These are phyloP conservation scores for Ormosia emarginata DNA, from an alignment of 306 rosid species.

Conservation along the genomic window DNA sequence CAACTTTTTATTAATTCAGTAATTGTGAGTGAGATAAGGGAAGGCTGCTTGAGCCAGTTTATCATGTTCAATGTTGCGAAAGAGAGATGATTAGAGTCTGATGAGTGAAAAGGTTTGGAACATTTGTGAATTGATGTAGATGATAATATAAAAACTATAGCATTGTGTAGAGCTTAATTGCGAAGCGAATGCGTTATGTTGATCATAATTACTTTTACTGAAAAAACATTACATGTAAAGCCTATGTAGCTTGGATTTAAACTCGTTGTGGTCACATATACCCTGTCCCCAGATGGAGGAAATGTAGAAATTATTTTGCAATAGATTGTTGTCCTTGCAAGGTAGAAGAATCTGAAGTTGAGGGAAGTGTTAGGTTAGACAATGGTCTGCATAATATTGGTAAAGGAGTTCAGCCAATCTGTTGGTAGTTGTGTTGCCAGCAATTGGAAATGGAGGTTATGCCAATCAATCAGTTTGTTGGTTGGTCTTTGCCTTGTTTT, in stretches of 20 bases:
- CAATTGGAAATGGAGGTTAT: not conserved
- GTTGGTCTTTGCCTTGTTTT: not conserved
- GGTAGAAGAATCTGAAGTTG: not conserved
- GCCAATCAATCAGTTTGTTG: not conserved
- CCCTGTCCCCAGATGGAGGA: not conserved
- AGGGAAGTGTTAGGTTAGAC: not conserved
- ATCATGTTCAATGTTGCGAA: not conserved
- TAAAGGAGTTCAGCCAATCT: not conserved
- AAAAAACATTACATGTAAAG: not conserved
- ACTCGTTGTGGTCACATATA: not conserved
- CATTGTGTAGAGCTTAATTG: not conserved
- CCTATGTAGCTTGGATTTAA: not conserved
- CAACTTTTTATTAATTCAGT: not conserved
- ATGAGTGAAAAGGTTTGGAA: not conserved
- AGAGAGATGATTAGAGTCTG: not conserved
- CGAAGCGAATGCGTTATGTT: not conserved
- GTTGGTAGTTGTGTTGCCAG: not conserved
- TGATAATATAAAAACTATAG: not conserved
- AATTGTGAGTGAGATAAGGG: not conserved
- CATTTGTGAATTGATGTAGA: not conserved
- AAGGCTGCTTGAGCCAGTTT: not conserved
- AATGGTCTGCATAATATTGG: not conserved
- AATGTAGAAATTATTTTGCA: not conserved
- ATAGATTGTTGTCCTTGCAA: not conserved
- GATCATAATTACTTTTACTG: not conserved